Evolutionary conservation across 176 grass and related monocot species (phyloP).

Genomic region (Hyparrhenia diplandra): DNA sequence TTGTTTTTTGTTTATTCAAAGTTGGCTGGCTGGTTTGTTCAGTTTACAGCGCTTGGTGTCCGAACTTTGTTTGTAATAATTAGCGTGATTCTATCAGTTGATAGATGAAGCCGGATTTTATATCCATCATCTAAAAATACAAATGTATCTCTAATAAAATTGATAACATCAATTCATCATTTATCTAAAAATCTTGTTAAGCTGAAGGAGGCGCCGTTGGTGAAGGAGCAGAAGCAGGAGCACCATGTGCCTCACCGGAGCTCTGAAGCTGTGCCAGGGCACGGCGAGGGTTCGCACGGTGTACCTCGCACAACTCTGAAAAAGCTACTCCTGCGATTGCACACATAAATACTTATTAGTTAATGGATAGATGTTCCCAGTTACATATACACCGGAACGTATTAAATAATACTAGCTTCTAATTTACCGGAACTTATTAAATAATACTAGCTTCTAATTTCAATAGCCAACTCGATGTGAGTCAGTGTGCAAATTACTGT

Average conservation of each 20-base stretch:
- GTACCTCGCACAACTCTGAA: slow-evolving; percentile 21
- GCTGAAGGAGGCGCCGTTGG: background rate
- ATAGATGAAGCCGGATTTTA: too few relatives aligned
- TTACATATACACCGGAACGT: background rate
- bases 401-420: background rate
- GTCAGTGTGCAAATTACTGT: too few relatives aligned
- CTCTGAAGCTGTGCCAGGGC: slow-evolving; percentile 25
- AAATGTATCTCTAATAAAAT: background rate
- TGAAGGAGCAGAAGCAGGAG: background rate
- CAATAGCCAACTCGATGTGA: too few relatives aligned
- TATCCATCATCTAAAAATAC: too few relatives aligned
- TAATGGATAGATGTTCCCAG: background rate
- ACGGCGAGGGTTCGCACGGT: slow-evolving; percentile 25
- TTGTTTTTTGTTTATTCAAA: too few relatives aligned
- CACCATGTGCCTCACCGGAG: background rate
- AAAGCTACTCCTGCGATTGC: slow-evolving; percentile 14
- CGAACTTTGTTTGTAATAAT: too few relatives aligned
- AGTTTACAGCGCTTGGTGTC: too few relatives aligned
- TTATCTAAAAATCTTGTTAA: background rate
- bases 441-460: too few relatives aligned
- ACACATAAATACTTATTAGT: background rate
- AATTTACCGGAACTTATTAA: too few relatives aligned
- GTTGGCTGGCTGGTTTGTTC: too few relatives aligned
- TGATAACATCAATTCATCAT: background rate
- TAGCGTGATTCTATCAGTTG: too few relatives aligned